Base-by-base conservation (phyloP, 2,329 filamentous ascomycete species). In the Colletotrichum lupini region DNA sequence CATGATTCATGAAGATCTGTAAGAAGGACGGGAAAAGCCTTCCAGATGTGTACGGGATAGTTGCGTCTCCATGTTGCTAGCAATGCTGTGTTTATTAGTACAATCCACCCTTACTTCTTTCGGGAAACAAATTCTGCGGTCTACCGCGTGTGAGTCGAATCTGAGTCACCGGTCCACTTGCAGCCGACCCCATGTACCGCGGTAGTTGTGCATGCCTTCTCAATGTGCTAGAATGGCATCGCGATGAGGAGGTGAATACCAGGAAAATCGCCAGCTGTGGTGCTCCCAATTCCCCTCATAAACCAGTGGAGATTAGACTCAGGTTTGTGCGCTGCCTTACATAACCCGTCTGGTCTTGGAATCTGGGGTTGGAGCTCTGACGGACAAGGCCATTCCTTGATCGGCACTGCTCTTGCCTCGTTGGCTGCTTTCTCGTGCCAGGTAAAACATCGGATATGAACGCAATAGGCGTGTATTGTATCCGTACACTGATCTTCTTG, bases 1-100 rank as follows among this genome's bases (percentile, higher is more conserved):
- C 55, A 65, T 37, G 67, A 30, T 70, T 70, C 72, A 74, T 72
- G 62, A 72, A 59, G 30, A 74, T 74, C 72, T 74, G 72, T 71
- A 71, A 74, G 67, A 71, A 74, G 72, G 67, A 71, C 68, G 67
- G 67, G 72, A 74, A 74, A 74, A 73, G 70, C 70, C 70, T 73
- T 73, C 70, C 70, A 73, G 70, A 73, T 73, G 26, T 73, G 60
- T 73, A 73, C 35, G 70, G 58, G 70, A 65, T 70, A 37, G 26
- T 57, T 22, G 32, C n/a, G 55, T 57, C 55, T 60, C 35, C 53
- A 58, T 64, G 26, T 61, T 70, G 59, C 60, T 63, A 66, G 70
- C 70, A 73, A 70, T 61, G 68, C 42, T 56, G 46, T 73, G 60
- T 73, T 66, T 73, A 64, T 65, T 70, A 70, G 70, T 70, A 46